Percentiles rank a stretch among this genome's conserved stretches.
Evolutionary conservation across 2,329 filamentous ascomycete species (phyloP).

Genomic region (Curvularia hawaiiensis): DNA sequence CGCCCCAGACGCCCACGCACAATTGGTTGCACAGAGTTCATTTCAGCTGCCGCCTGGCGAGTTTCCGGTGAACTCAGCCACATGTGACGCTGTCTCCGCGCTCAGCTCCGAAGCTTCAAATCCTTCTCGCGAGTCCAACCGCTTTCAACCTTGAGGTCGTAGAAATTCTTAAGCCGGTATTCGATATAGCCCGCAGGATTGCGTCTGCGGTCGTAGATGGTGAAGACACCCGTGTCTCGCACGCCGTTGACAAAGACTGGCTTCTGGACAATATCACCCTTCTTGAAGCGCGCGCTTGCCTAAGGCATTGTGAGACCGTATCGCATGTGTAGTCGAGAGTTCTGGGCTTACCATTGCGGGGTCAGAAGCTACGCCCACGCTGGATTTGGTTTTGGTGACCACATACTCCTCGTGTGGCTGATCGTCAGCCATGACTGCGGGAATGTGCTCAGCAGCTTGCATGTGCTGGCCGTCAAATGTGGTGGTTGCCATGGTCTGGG

Average conservation of each 20-base stretch:
- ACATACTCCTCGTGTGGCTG: constrained; percentile 23
- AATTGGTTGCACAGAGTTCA: constrained; percentile 16
- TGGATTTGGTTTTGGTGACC: constrained; percentile 33
- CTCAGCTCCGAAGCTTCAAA: constrained; percentile 26
- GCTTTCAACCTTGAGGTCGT: constrained; percentile 21
- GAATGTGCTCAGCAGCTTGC: constrained; percentile 26
- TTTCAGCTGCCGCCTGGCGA: constrained; percentile 19
- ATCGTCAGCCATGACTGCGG: constrained; percentile 29
- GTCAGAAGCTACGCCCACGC: constrained; percentile 25
- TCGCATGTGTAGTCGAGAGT: neutral
- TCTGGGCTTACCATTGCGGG: constrained; percentile 22
- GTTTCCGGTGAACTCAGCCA: constrained; percentile 31
- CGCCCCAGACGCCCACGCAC: constrained; percentile 23
- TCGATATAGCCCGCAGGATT: constrained; percentile 27
- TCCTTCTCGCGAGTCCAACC: constrained; percentile 40
- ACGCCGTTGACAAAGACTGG: constrained; percentile 23
- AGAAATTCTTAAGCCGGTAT: constrained; percentile 33
- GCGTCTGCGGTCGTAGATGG: constrained; percentile 16
- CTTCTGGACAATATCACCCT: constrained; percentile 37
- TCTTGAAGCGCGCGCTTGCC: constrained; percentile 30
- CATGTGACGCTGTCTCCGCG: constrained; percentile 12
- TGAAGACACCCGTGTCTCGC: constrained; percentile 31
- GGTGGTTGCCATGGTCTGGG: constrained; percentile 27
- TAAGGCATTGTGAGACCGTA: constrained; percentile 16
- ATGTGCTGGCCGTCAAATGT: constrained; percentile 27